Base-by-base conservation (phyloP, 208 protist species). In the Ichthyophonus hoferi region DNA sequence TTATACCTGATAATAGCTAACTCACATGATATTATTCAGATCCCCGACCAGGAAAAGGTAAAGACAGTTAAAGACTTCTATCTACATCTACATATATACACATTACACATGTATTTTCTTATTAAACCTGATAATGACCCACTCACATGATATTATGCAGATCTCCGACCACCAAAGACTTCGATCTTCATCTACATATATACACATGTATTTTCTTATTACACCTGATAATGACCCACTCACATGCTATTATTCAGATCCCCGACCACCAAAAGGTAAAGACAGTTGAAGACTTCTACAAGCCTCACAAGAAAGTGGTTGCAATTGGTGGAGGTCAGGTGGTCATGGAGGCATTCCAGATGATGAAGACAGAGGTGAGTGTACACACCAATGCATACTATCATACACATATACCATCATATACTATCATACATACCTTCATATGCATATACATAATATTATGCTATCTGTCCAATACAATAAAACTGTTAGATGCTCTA, bases 241-340 rank as follows among this genome's bases (percentile, higher is more conserved):
- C n/a, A n/a, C n/a, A n/a, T n/a, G n/a, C 24, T 67, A 67, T 67
- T 67, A n/a, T 67, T 67, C 24, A 67, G 50, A 67, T 67, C 50
- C 50, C 50, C 50, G 24, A 24, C 50, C 50, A 67, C 50, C 50
- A 67, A 24, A 67, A 67, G 50, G 24, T 67, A n/a, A 67, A 67
- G 50, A 67, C 50, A 24, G 81, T 85, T 14, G 81, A 24, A 12
- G 81, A 85, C 39, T 85, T 85, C 40, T 85, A 85, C 81, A 85
- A 85, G 14, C 24, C 24, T 42, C 12, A 85, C 3, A 85, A 85
- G 81, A 85, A 58, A 58, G 40, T 85, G 38, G 38, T 85, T 33
- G 24, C 81, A 24, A 17, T 85, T 35, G 35, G 31, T 7, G 81
- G 81, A 0, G 81, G 81, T 24, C 24, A 85, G 40, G 40, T 50